These are phyloP conservation scores for Lasiodiplodia hormozganensis DNA, from an alignment of 2,329 filamentous ascomycete genomes.

Conservation along the genomic window DNA sequence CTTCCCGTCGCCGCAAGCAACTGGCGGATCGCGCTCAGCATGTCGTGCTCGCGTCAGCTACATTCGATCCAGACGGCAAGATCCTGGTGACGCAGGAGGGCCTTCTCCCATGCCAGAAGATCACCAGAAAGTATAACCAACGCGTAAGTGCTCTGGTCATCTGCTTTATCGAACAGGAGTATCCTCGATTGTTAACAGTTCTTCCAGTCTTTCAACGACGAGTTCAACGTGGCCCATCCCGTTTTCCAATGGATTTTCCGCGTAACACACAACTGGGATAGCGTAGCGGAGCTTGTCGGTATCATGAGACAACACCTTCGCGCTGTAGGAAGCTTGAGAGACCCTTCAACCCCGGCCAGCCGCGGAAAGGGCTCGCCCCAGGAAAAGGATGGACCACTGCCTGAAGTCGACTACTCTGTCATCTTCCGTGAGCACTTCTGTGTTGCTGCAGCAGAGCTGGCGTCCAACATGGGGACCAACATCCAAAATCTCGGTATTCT, in stretches of 20 bases:
- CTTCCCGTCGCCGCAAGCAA: constrained; percentile 44
- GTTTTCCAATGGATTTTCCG: constrained; percentile 89
- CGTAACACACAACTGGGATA: constrained; percentile 78
- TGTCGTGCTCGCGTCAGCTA: constrained; percentile 63
- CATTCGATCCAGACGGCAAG: constrained; percentile 71
- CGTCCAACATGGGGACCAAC: constrained; percentile 68
- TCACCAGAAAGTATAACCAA: constrained; percentile 65
- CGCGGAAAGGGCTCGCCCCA: constrained; percentile 31
- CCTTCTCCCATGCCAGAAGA: constrained; percentile 73
- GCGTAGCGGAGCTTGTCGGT: constrained; percentile 70
- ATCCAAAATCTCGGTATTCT: constrained; percentile 71
- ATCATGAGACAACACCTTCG: constrained; percentile 77
- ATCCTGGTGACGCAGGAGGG: constrained; percentile 75
- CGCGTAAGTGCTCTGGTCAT: constrained; percentile 6
- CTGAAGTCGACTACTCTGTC: constrained; percentile 72
- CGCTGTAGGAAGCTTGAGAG: constrained; percentile 50
- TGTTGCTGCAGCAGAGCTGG: constrained; percentile 76
- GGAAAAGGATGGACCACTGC: constrained; percentile 57
- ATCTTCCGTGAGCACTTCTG: constrained; percentile 86
- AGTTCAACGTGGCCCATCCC: constrained; percentile 77
- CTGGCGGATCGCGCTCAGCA: constrained; percentile 58
- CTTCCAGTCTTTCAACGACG: constrained; percentile 68
- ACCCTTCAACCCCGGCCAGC: constrained; percentile 38
- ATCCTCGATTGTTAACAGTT: background rate
- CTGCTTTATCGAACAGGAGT: background rate